phyloP scores from a whole-genome alignment of 768 basidiomycete genomes.

The Polyporus arcularius region DNA sequence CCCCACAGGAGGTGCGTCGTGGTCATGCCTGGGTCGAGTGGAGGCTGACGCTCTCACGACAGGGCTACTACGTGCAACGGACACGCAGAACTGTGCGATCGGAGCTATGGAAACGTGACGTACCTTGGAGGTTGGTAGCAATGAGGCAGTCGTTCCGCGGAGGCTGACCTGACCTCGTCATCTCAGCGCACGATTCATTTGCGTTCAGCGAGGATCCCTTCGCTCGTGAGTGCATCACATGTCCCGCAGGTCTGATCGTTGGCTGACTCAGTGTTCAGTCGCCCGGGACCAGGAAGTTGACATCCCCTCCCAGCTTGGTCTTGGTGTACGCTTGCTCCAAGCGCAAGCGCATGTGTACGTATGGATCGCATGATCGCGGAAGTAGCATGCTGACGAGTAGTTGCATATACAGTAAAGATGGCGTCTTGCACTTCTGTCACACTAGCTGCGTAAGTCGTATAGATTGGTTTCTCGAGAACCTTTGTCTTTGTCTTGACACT shows the following conservation, averaged over 20 bases:
- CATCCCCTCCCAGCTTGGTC: slow-evolving; percentile 47
- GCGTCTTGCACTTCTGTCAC: slow-evolving; percentile 66
- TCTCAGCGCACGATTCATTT: slow-evolving; percentile 55
- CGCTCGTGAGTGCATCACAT: slow-evolving; percentile 35
- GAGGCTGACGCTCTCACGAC: background rate
- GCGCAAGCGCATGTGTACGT: slow-evolving; percentile 42
- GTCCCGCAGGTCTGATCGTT: background rate
- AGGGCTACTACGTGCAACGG: slow-evolving; percentile 58
- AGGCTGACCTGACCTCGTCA: background rate
- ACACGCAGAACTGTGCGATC: slow-evolving; percentile 58
- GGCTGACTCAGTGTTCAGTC: slow-evolving; percentile 29
- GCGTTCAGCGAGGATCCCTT: slow-evolving; percentile 50
- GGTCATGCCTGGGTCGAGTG: background rate
- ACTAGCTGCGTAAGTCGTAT: slow-evolving; percentile 44
- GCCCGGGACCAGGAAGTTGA: slow-evolving; percentile 53
- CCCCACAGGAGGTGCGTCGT: slow-evolving; percentile 8
- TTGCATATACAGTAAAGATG: slow-evolving; percentile 31
- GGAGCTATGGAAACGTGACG: slow-evolving; percentile 51
- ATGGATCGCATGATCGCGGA: background rate
- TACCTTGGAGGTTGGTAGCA: slow-evolving; percentile 33
- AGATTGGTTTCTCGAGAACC: background rate
- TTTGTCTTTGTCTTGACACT: background rate
- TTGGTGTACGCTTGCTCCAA: slow-evolving; percentile 61
- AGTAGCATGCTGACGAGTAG: background rate
- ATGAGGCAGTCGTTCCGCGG: background rate